A percentile compares a stretch with the other conserved stretches of the same genome.
phyloP scores from a whole-genome alignment of 768 basidiomycete genomes.

The Pisolithus sp. region DNA sequence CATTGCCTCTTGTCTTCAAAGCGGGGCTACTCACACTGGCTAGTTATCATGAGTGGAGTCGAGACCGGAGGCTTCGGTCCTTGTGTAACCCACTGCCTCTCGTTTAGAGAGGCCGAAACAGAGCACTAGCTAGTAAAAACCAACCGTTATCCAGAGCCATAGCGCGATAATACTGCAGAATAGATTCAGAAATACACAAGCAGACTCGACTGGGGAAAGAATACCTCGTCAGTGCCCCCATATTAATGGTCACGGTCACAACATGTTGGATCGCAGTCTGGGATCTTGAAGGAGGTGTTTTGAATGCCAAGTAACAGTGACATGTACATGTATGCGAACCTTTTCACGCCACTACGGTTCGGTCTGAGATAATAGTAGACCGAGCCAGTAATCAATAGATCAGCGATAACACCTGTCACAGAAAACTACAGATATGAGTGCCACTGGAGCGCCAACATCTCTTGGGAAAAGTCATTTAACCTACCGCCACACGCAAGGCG shows the following conservation, averaged over 20 bases:
- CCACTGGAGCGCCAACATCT: neutral
- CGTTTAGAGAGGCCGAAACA: neutral
- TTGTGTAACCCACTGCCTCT: neutral
- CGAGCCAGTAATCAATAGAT: slow-evolving; percentile 1
- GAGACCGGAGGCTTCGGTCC: neutral
- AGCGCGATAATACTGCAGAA: neutral
- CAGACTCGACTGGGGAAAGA: neutral
- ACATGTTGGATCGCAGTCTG: slow-evolving; percentile 1
- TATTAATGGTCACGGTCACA: slow-evolving; percentile 2
- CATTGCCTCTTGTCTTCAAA: too few species aligned
- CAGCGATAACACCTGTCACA: neutral
- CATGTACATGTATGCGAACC: neutral
- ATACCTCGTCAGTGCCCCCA: slow-evolving; percentile 5
- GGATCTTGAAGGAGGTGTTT: neutral
- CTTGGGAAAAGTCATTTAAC: neutral
- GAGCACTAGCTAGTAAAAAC: neutral
- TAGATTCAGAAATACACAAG: neutral
- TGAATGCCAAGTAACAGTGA: neutral
- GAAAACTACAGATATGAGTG: neutral
- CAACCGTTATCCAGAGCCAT: neutral
- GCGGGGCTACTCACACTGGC: too few species aligned
- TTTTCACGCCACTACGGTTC: neutral
- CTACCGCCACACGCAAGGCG: neutral
- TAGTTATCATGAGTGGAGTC: too few species aligned
- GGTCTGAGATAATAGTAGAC: slow-evolving; percentile 7